A percentile compares a stretch with the other conserved stretches of the same genome.
Evolutionary conservation across 805 yeast species (phyloP).

Genomic region (Ogataea ramenticola): DNA sequence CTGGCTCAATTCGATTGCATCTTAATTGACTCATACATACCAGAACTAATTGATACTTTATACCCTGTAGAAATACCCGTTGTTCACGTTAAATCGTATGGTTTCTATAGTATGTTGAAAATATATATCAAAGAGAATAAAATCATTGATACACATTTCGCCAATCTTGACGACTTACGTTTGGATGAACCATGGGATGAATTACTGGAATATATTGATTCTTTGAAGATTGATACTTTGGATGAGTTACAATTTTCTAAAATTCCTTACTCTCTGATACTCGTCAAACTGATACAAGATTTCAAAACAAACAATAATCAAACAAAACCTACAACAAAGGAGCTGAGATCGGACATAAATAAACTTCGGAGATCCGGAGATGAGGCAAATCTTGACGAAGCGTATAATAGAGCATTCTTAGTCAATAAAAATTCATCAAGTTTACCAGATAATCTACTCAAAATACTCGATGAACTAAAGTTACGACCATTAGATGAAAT

Average conservation of each 20-base stretch:
- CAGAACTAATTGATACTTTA: conserved; percentile 26
- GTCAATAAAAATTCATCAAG: conserved; percentile 30
- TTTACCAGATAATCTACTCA: conserved; percentile 20
- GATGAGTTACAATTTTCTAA: conserved; percentile 38
- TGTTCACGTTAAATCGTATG: conserved; percentile 22
- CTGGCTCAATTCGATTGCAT: conserved; percentile 48
- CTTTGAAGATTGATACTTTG: conserved; percentile 39
- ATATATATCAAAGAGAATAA: conserved; percentile 49
- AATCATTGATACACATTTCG: conserved; percentile 71
- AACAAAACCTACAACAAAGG: conserved; percentile 15
- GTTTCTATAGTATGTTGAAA: conserved; percentile 59
- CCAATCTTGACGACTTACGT: conserved; percentile 56
- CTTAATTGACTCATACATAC: conserved; percentile 24
- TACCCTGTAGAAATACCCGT: conserved; percentile 31
- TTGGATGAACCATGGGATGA: conserved; percentile 70
- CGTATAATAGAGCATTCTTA: conserved; percentile 35
- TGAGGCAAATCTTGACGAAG: conserved; percentile 31
- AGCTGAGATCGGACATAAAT: conserved; percentile 12
- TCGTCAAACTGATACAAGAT: conserved; percentile 43
- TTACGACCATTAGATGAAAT: conserved; percentile 1
- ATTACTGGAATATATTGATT: conserved; percentile 40
- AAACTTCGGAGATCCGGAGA: conserved; percentile 8
- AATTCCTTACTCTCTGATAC: conserved; percentile 62
- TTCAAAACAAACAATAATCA: conserved; percentile 26
- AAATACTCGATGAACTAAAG: conserved; percentile 19